These are phyloP conservation scores for Rhododendron mucronatum DNA, from an alignment of 148 eudicot genomes.

Conservation along the genomic window DNA sequence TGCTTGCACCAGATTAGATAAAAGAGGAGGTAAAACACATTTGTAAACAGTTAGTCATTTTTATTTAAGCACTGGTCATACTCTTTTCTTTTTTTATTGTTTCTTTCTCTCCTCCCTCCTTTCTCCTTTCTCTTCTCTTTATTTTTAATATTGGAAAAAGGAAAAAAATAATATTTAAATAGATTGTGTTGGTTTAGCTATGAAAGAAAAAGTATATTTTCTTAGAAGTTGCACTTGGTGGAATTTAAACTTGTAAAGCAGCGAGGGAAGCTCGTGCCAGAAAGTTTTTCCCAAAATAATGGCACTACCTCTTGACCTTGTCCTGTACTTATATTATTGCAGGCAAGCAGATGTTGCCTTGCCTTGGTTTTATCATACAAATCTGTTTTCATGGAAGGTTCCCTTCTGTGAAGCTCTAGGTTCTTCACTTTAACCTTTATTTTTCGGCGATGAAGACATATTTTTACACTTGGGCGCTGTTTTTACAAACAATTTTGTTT, in stretches of 20 bases:
- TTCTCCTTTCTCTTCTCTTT: too few relatives aligned
- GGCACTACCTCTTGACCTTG: not conserved
- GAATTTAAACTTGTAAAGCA: not conserved
- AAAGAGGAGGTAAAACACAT: too few relatives aligned
- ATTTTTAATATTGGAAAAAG: too few relatives aligned
- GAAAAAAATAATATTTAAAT: too few relatives aligned
- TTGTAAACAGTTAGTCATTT: too few relatives aligned
- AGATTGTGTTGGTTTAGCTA: too few relatives aligned
- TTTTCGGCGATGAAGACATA: not conserved
- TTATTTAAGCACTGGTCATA: too few relatives aligned
- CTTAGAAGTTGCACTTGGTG: conserved; percentile 20
- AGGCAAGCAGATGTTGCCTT: not conserved
- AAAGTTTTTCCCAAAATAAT: not conserved
- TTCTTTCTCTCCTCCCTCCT: too few relatives aligned
- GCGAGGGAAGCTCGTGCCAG: not conserved
- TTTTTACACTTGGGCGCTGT: too few relatives aligned
- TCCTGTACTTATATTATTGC: not conserved
- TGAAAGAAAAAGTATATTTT: conserved; percentile 19
- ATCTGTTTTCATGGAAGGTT: not conserved
- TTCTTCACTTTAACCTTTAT: not conserved
- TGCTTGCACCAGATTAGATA: too few relatives aligned
- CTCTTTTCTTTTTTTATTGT: too few relatives aligned
- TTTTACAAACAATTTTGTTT: not conserved
- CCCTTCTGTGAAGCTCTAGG: not conserved
- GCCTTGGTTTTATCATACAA: not conserved